Conservation (phyloP, 345 rosid species). For the Turnera subulata region DNA sequence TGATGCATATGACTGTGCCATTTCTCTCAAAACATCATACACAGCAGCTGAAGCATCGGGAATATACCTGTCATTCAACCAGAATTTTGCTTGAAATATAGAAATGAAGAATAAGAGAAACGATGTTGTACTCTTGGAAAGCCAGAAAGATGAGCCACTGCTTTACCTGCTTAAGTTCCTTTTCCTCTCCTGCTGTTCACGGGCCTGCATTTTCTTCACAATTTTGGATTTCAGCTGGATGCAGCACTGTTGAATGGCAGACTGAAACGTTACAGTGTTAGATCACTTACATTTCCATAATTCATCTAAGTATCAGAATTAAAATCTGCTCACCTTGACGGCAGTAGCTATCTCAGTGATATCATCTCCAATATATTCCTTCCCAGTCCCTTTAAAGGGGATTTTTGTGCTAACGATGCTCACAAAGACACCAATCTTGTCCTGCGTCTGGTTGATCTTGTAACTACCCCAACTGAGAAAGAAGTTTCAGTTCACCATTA, state of each 20-base stretch:
- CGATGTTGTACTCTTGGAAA: background rate
- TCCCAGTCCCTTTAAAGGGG: conserved; percentile 96
- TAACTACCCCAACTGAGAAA: conserved; percentile 79
- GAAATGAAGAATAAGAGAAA: background rate
- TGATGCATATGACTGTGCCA: conserved; percentile 47
- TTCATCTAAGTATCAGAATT: background rate
- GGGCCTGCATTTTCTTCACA: conserved; percentile 73
- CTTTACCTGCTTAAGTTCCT: conserved; percentile 79
- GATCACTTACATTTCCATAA: background rate
- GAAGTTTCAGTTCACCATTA: conserved; percentile 5
- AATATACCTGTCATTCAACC: conserved; percentile 54
- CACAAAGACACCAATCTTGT: conserved; percentile 87
- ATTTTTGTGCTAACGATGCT: conserved; percentile 95
- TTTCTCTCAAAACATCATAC: conserved; percentile 68
- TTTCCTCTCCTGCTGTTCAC: conserved; percentile 91
- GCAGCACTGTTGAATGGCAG: conserved; percentile 93
- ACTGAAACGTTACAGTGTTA: conserved; percentile 35
- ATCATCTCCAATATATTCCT: conserved; percentile 97
- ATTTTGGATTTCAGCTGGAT: conserved; percentile 87
- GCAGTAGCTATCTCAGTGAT: conserved; percentile 87
- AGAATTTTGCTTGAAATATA: background rate
- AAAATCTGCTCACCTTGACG: conserved; percentile 54
- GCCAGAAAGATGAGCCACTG: background rate
- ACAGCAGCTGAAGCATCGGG: conserved; percentile 81
- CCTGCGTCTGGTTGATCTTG: conserved; percentile 90